phyloP scores from a whole-genome alignment of 495 filamentous ascomycete species.

The Tetracladium marchalianum region DNA sequence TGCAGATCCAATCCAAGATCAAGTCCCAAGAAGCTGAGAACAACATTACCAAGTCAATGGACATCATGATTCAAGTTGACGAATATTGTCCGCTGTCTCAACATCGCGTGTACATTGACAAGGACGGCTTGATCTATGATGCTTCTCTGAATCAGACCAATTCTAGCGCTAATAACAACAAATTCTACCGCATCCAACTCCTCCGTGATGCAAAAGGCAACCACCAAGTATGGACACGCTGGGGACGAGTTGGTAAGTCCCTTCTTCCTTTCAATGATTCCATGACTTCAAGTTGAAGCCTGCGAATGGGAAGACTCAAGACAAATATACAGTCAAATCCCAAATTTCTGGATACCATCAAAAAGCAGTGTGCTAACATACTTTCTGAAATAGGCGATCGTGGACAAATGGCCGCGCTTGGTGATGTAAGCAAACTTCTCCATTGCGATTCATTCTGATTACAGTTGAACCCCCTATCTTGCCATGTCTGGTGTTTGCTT shows the following conservation, averaged over 20 bases:
- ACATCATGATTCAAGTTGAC: slow-evolving; percentile 39
- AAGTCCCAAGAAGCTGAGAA: slow-evolving; percentile 11
- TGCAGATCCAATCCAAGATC: slow-evolving; percentile 14
- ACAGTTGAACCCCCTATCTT: too few species aligned
- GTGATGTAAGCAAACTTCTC: slow-evolving; percentile 3
- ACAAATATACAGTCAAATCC: too few species aligned
- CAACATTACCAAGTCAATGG: slow-evolving; percentile 33
- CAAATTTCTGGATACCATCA: too few species aligned
- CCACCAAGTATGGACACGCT: slow-evolving; percentile 57
- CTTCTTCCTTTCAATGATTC: too few species aligned
- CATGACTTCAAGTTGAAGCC: too few species aligned
- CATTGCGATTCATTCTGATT: too few species aligned
- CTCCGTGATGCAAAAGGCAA: slow-evolving; percentile 16
- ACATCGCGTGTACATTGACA: slow-evolving; percentile 54
- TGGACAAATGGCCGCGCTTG: slow-evolving; percentile 47
- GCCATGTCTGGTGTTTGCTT: too few species aligned
- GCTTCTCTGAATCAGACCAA: slow-evolving; percentile 53
- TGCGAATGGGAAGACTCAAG: too few species aligned
- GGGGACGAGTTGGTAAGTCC: slow-evolving; percentile 61
- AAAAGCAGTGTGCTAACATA: too few species aligned
- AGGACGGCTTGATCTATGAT: slow-evolving; percentile 52
- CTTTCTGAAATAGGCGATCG: slow-evolving; percentile 25
- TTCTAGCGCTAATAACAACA: slow-evolving; percentile 54
- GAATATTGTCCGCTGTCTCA: slow-evolving; percentile 22
- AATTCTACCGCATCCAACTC: slow-evolving; percentile 57